Evolutionary conservation across 495 filamentous ascomycete species (phyloP).

Genomic region (Aspergillus coremiiformis): DNA sequence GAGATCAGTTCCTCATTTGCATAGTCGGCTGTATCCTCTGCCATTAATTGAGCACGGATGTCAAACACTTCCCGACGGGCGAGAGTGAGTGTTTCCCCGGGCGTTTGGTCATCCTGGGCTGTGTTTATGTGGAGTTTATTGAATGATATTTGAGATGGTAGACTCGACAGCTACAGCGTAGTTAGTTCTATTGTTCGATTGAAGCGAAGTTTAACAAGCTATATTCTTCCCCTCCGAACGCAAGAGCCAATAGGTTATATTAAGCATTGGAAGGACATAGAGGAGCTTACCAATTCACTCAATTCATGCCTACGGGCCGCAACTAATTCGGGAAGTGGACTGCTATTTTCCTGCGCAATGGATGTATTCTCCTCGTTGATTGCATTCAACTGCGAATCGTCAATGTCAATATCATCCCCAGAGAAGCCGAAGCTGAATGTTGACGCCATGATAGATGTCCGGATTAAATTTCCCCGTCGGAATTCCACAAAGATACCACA

Average conservation of each 20-base stretch:
- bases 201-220: conserved; percentile 13
- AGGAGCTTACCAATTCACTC: conserved; percentile 41
- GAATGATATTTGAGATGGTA: conserved; percentile 77
- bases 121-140: conserved; percentile 49
- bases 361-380: conserved; percentile 12
- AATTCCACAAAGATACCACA: neutral
- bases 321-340: conserved; percentile 27
- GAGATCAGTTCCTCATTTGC: conserved; percentile 40
- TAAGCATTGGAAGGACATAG: conserved; percentile 7
- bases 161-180: conserved; percentile 49
- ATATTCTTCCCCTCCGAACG: neutral
- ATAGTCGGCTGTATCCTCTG: conserved; percentile 57
- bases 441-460: conserved; percentile 14
- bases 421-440: conserved; percentile 75
- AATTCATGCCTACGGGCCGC: conserved; percentile 36
- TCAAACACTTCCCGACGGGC: conserved; percentile 90
- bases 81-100: conserved; percentile 36
- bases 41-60: conserved; percentile 88
- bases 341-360: conserved; percentile 3
- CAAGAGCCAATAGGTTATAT: neutral
- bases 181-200: conserved; percentile 39
- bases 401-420: conserved; percentile 75
- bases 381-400: conserved; percentile 33
- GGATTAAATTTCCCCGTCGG: neutral
- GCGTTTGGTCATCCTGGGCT: conserved; percentile 31